phyloP scores from a whole-genome alignment of 768 basidiomycete species.

The Collybiopsis confluens region DNA sequence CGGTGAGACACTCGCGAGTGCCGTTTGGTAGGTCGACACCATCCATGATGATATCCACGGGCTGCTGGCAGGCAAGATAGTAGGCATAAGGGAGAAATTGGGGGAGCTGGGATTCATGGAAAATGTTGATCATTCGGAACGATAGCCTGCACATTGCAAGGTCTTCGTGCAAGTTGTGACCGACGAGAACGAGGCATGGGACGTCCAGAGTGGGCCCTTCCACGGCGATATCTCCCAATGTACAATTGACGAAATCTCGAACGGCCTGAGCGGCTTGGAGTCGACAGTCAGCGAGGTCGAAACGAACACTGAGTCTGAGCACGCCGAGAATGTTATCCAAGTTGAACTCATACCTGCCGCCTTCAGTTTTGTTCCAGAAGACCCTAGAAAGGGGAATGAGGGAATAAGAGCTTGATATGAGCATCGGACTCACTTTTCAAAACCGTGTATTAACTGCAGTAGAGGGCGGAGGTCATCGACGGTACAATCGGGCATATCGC shows the following conservation, averaged over 20 bases:
- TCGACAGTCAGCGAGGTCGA: neutral
- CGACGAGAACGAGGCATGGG: neutral
- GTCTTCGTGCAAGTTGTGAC: neutral
- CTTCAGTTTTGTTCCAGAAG: neutral
- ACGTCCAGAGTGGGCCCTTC: neutral
- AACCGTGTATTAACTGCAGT: slow-evolving; percentile 13
- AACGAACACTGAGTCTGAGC: neutral
- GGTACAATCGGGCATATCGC: slow-evolving; percentile 10
- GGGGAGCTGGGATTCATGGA: slow-evolving; percentile 12
- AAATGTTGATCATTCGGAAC: slow-evolving; percentile 16
- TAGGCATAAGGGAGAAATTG: slow-evolving; percentile 18
- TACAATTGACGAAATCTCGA: neutral
- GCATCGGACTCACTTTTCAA: neutral
- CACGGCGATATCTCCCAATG: neutral
- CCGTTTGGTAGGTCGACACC: slow-evolving; percentile 14
- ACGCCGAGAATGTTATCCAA: neutral
- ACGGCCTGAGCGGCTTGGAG: neutral
- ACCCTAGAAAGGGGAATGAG: neutral
- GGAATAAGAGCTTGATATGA: neutral
- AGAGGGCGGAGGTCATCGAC: slow-evolving; percentile 12
- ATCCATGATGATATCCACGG: slow-evolving; percentile 14
- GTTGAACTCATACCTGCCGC: neutral
- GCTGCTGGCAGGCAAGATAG: slow-evolving; percentile 20
- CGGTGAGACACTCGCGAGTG: neutral
- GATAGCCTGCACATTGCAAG: slow-evolving; percentile 8